Percentiles rank a stretch among this genome's conserved stretches.
These are phyloP conservation scores for Neofusicoccum kwambonambiense DNA, from an alignment of 2,329 filamentous ascomycete genomes.

Conservation along the genomic window DNA sequence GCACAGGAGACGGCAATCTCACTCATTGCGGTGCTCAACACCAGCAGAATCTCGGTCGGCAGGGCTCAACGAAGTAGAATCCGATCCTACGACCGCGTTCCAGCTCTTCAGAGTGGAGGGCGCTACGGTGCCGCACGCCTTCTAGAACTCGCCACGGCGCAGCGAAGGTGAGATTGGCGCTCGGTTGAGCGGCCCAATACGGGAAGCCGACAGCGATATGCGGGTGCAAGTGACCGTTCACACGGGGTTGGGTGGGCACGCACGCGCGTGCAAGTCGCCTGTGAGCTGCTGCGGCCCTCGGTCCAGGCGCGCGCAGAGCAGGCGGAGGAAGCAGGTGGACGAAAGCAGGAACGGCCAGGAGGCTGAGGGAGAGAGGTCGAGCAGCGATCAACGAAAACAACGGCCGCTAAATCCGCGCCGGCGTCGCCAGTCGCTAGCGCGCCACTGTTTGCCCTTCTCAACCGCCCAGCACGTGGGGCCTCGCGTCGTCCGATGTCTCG, in stretches of 20 bases:
- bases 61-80: not conserved
- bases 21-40: constrained; percentile 8
- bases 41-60: not conserved
- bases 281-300: not conserved
- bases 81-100: constrained; percentile 7
- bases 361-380: not conserved
- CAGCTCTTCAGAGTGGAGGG: not conserved
- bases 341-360: not conserved
- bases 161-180: not conserved
- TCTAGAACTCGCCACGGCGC: not conserved
- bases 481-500: not conserved
- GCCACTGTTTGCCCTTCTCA: not conserved
- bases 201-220: not conserved
- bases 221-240: not conserved
- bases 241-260: not conserved
- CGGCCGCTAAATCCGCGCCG: constrained; percentile 5
- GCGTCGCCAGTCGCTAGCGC: not conserved
- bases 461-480: not conserved
- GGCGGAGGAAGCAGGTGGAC: not conserved
- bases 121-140: not conserved
- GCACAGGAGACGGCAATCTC: constrained; percentile 9
- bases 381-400: constrained; percentile 2
- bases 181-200: not conserved
- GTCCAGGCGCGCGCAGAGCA: not conserved
- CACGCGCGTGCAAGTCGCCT: not conserved